Base-by-base conservation (phyloP, 352 stramenopile species). In the Phytophthora pistaciae region DNA sequence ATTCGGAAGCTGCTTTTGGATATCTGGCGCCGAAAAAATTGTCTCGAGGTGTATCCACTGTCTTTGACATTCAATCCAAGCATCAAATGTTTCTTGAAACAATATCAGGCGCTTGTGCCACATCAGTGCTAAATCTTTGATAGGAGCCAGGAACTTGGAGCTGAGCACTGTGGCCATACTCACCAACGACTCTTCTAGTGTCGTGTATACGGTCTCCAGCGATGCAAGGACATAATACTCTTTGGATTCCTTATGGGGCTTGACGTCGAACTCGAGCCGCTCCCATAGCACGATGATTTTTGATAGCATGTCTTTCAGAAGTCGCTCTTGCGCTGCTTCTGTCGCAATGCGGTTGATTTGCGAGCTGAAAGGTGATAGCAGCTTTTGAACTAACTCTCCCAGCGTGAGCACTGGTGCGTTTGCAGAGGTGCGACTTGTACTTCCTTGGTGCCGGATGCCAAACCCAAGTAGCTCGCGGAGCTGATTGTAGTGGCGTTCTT, bases 161-260 rank as follows among this genome's bases (percentile, higher is more conserved):
- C 84, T 92, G n/a, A 98, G 58, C 7, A 98, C 80, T 7, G 92
- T 88, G 6, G 94, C 97, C 70, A 98, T 91, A 14, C 76, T 97
- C 7, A 98, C 88, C 11, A 98, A 80, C 0, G 91, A 97, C 61
- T 98, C 94, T 68, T 98, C 94, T 9, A 98, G 68, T 29, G 76
- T 84, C 7, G 88, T 80, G 21, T 96, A 88, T 6, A 98, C 79
- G 38, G 87, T 83, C 31, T 93, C 91, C n/a, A 88, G 80, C 25
- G 91, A 86, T 0, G 83, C 80, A 0, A 98, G 74, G 21, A 98
- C 82, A 63, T 79, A 98, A 58, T 93, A 80, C 50, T 98, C 94
- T 64, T 97, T 98, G 6, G 70, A 78, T 53, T 98, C 93, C 58
- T 98, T 98, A 81, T 98, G 97, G 3, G 69, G 53, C 60, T 92